Base-by-base conservation (phyloP, 2,329 filamentous ascomycete genomes). In the Lasiodiplodia gonubiensis region DNA sequence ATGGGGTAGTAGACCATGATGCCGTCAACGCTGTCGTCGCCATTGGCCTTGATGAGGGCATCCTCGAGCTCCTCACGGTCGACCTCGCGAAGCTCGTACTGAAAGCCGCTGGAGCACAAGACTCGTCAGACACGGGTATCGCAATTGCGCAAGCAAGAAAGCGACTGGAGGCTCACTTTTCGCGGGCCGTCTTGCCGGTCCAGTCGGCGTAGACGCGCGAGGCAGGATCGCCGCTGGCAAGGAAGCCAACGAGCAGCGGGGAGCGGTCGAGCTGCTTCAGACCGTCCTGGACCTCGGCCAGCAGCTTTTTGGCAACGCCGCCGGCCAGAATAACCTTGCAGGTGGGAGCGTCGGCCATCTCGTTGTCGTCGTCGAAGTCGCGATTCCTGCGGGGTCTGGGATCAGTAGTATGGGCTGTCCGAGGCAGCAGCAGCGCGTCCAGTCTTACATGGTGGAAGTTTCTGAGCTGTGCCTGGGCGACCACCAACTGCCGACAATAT, bases 1-100 rank as follows among this genome's bases (percentile, higher is more conserved):
- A 99, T 96, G 67, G 95, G 95, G 80, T 98, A 99, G 86, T 99
- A 99, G 77, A 99, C 92, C 72, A 99, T 96, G 76, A 97, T 97
- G 69, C 87, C 94, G 80, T 97, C 92, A 70, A 97, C 88, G 18
- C 81, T 76, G 67, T 86, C 77, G 79, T 98, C 92, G 37, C 86
- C 83, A 80, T 99, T 99, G 76, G 94, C 94, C 71, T 86, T 86
- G 72, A 94, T 87, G 75, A 99, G 91, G 71, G 90, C 89, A 73
- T 97, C 92, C 84, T 99, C 95, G 70, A 98, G 91, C 55, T 89
- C 86, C 76, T 98, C 94, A 78, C 94, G 94, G 74, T 92, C 87
- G 64, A 97, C 89, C 76, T 89, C 88, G 72, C 91, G 91, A 69
- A 98, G 88, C 72, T 93, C 89, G 78, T 97, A 99, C 70, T 88